A percentile compares a stretch with the other conserved stretches of the same genome.
phyloP scores from a whole-genome alignment of 257 asterid species.

The Voacanga thouarsii region DNA sequence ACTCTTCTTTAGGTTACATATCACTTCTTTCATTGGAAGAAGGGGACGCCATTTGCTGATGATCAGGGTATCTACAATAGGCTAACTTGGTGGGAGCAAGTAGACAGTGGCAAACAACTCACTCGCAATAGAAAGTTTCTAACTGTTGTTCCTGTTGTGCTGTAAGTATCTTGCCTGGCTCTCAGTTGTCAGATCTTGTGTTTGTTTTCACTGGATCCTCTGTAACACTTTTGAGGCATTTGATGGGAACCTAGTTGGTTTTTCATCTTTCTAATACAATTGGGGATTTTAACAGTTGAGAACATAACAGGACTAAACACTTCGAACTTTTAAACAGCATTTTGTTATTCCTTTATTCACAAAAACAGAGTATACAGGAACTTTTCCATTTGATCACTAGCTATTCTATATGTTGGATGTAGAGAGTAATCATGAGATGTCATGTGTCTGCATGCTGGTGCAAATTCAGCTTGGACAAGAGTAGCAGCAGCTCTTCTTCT shows the following conservation, averaged over 20 bases:
- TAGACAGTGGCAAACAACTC: conserved; percentile 77
- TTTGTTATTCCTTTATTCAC: background rate
- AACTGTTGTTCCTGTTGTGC: conserved; percentile 66
- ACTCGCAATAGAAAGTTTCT: conserved; percentile 83
- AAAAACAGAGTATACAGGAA: too few relatives aligned
- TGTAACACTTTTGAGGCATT: background rate
- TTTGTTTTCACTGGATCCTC: background rate
- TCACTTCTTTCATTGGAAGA: conserved; percentile 84
- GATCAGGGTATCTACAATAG: conserved; percentile 90
- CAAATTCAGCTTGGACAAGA: background rate
- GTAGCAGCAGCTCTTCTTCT: background rate
- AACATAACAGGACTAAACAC: background rate
- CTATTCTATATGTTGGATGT: background rate
- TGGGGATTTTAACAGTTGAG: background rate
- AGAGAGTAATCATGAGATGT: background rate
- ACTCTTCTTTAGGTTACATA: conserved; percentile 57
- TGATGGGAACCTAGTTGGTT: background rate
- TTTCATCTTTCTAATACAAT: background rate
- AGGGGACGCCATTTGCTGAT: conserved; percentile 87
- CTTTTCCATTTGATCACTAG: background rate
- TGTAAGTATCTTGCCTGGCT: conserved; percentile 41
- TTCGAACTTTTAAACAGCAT: background rate
- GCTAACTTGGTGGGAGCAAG: conserved; percentile 94
- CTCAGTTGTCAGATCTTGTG: background rate
- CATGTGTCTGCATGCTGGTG: background rate